Conservation (phyloP, 2,329 filamentous ascomycete genomes). For the Monosporascus sp. region DNA sequence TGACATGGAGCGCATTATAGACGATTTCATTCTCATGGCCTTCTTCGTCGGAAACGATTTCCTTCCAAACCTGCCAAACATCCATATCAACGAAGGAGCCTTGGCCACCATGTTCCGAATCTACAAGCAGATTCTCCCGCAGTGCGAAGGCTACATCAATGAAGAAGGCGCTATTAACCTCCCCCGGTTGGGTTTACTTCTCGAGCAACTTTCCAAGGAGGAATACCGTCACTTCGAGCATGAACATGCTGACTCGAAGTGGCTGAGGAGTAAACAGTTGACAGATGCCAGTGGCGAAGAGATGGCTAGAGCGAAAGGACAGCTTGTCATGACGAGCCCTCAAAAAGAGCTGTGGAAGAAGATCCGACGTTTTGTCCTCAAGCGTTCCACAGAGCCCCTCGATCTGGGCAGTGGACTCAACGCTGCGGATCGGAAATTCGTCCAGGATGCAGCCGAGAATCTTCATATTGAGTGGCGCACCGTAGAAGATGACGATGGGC, state of each 20-base stretch:
- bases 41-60: slow-evolving; percentile 99
- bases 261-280: slow-evolving; percentile 83
- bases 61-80: slow-evolving; percentile 87
- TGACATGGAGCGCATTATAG: slow-evolving; percentile 93
- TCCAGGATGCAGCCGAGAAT: slow-evolving; percentile 73
- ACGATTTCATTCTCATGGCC: slow-evolving; percentile 99
- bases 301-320: slow-evolving; percentile 50
- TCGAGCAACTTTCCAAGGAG: slow-evolving; percentile 80
- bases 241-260: slow-evolving; percentile 81
- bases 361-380: slow-evolving; percentile 77
- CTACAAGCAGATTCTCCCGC: slow-evolving; percentile 85
- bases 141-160: slow-evolving; percentile 91
- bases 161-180: slow-evolving; percentile 91
- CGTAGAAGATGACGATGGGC: slow-evolving; percentile 49
- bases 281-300: slow-evolving; percentile 63
- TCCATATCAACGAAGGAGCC: slow-evolving; percentile 98
- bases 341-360: slow-evolving; percentile 80
- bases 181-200: slow-evolving; percentile 66
- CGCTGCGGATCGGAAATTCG: slow-evolving; percentile 86
- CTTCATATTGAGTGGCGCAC: slow-evolving; percentile 54
- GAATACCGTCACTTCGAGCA: slow-evolving; percentile 91
- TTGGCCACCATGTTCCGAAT: slow-evolving; percentile 95
- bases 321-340: slow-evolving; percentile 67
- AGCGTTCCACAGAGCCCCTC: slow-evolving; percentile 57
- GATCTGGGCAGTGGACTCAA: slow-evolving; percentile 69